Percentiles rank a stretch among this genome's conserved stretches.
Evolutionary conservation across 306 rosid genomes (phyloP).

Genomic region (Glycyrrhiza uralensis): DNA sequence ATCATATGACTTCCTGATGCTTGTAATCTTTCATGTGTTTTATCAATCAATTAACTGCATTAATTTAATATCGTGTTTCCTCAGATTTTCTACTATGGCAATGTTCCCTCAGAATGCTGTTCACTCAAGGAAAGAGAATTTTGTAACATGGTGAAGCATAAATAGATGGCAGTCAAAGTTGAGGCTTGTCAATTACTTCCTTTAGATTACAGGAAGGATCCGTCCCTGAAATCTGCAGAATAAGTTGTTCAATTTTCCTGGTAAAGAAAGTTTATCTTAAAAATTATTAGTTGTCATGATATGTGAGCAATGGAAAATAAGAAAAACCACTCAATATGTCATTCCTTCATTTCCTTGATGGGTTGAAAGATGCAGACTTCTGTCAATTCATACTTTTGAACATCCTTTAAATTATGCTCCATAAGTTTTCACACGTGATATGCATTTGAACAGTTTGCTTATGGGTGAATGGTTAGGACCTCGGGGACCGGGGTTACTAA

Average conservation of each 20-base stretch:
- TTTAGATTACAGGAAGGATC: constrained; percentile 23
- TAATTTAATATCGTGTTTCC: constrained; percentile 21
- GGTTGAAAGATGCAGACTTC: constrained; percentile 6
- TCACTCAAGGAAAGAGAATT: constrained; percentile 13
- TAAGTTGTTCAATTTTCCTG: constrained; percentile 20
- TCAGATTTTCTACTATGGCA: constrained; percentile 19
- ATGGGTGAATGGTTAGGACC: not conserved
- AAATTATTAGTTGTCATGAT: not conserved
- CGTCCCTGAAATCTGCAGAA: constrained; percentile 21
- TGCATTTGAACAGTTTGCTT: constrained; percentile 5
- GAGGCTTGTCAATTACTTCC: constrained; percentile 29
- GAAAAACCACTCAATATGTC: not conserved
- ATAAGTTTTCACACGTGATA: not conserved
- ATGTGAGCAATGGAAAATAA: constrained; percentile 6
- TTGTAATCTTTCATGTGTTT: not conserved
- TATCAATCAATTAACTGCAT: not conserved
- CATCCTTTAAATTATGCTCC: not conserved
- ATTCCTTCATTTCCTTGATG: constrained; percentile 16
- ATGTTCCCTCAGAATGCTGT: constrained; percentile 10
- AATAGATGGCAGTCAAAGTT: constrained; percentile 33
- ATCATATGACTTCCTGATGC: not conserved
- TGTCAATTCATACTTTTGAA: not conserved
- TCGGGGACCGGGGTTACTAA: not conserved
- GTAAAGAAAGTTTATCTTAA: constrained; percentile 25
- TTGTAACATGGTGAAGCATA: constrained; percentile 31